These are phyloP conservation scores for Lachancea meyersii DNA, from an alignment of 805 yeast species.

Conservation along the genomic window DNA sequence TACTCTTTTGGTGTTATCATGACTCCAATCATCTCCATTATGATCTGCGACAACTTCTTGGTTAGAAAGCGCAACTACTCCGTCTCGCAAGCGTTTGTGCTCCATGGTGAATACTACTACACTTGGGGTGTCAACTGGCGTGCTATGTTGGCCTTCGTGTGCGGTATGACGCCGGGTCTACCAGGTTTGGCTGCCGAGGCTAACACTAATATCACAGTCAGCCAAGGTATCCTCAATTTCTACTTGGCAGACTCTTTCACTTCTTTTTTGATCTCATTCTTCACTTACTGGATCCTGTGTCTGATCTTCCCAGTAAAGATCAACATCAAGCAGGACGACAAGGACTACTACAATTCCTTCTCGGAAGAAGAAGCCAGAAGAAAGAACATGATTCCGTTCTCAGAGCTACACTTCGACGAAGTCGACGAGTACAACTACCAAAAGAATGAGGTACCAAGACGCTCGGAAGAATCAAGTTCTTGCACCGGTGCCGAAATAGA, in stretches of 20 bases:
- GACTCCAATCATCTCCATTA: conserved; percentile 34
- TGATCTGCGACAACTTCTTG: conserved; percentile 37
- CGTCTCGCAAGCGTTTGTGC: conserved; percentile 33
- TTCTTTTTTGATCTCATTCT: conserved; percentile 32
- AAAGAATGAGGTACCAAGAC: not conserved
- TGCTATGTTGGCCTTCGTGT: conserved; percentile 35
- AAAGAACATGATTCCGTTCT: conserved; percentile 30
- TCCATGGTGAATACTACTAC: conserved; percentile 32
- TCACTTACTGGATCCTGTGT: conserved; percentile 27
- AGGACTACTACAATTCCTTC: conserved; percentile 31
- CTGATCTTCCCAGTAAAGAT: conserved; percentile 31
- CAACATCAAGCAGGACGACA: conserved; percentile 29
- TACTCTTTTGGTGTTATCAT: conserved; percentile 34
- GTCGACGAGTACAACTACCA: conserved; percentile 10
- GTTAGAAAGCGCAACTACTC: conserved; percentile 32
- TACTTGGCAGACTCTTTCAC: conserved; percentile 37
- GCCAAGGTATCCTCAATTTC: conserved; percentile 31
- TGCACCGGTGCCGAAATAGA: conserved; percentile 11
- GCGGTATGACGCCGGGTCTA: conserved; percentile 37
- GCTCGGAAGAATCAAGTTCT: not conserved
- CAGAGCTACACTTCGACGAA: conserved; percentile 26
- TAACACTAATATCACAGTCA: conserved; percentile 14
- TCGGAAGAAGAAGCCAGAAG: conserved; percentile 29
- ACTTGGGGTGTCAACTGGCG: conserved; percentile 40
- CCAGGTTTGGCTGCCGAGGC: conserved; percentile 36